These are phyloP conservation scores for Calonectria leucothoes DNA, from an alignment of 2,329 filamentous ascomycete species.

Conservation along the genomic window DNA sequence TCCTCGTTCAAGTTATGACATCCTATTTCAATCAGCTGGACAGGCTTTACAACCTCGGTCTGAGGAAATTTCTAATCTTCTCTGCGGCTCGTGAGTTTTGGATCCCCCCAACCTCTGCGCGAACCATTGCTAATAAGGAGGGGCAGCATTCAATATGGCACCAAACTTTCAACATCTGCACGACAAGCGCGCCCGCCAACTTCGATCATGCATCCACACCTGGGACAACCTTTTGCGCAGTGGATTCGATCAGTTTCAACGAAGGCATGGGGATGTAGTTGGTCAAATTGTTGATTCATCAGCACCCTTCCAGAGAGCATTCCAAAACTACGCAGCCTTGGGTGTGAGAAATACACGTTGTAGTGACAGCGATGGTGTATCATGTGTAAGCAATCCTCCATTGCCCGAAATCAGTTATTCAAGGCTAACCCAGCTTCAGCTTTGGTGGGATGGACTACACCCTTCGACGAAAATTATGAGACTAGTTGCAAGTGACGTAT, in stretches of 20 bases:
- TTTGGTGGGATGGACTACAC: constrained; percentile 17
- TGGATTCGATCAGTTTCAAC: background rate
- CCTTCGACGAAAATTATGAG: constrained; percentile 8
- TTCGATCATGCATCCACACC: background rate
- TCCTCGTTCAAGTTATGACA: background rate
- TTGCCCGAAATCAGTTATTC: fast-evolving
- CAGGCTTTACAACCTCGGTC: constrained; percentile 1
- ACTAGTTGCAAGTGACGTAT: constrained; percentile 4
- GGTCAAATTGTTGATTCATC: constrained; percentile 5
- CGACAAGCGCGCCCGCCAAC: background rate
- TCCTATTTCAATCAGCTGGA: constrained; percentile 8
- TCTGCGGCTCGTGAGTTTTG: constrained; percentile 4
- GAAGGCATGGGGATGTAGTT: background rate
- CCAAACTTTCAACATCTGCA: constrained; percentile 7
- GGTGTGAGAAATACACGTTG: background rate
- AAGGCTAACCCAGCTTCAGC: background rate
- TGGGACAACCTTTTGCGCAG: background rate
- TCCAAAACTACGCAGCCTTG: background rate
- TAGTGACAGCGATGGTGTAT: background rate
- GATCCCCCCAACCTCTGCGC: too few relatives aligned
- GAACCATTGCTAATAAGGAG: background rate
- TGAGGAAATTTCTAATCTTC: constrained; percentile 4
- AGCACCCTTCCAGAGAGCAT: background rate
- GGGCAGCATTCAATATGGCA: constrained; percentile 5
- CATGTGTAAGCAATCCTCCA: background rate